Conservation (phyloP, 2,329 filamentous ascomycete genomes). For the Apiospora malaysiana region DNA sequence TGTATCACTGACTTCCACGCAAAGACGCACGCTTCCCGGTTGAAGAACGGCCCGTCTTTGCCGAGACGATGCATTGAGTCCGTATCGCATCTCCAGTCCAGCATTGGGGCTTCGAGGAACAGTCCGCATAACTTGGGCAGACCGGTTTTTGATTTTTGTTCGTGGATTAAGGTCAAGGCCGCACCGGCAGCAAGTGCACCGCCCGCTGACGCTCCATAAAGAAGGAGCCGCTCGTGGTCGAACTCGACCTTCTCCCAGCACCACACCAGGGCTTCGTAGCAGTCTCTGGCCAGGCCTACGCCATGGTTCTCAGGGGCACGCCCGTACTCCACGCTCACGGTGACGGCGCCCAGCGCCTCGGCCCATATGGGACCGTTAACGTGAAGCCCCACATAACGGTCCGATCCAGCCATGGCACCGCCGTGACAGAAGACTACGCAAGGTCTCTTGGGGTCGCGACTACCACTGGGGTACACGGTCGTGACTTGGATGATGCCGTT, state of each 20-base stretch:
- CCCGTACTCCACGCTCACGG: constrained; percentile 41
- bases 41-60: constrained; percentile 26
- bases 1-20: constrained; percentile 18
- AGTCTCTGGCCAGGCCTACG: constrained; percentile 41
- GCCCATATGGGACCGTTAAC: constrained; percentile 38
- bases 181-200: constrained; percentile 61
- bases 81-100: constrained; percentile 46
- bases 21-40: constrained; percentile 17
- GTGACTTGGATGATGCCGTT: constrained; percentile 35
- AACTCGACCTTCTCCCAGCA: constrained; percentile 45
- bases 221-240: constrained; percentile 53
- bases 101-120: constrained; percentile 47
- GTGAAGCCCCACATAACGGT: constrained; percentile 40
- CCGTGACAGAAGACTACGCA: constrained; percentile 42
- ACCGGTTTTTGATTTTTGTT: not conserved
- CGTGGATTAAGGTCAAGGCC: constrained; percentile 48
- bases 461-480: not conserved
- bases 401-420: constrained; percentile 38
- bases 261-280: constrained; percentile 45
- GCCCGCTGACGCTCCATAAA: constrained; percentile 62
- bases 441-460: constrained; percentile 29
- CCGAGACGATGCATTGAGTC: constrained; percentile 30
- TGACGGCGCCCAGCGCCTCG: constrained; percentile 37
- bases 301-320: constrained; percentile 39
- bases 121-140: constrained; percentile 43